Evolutionary conservation across 768 basidiomycete species (phyloP).

Genomic region (Tylopilus vinaceipallidus): DNA sequence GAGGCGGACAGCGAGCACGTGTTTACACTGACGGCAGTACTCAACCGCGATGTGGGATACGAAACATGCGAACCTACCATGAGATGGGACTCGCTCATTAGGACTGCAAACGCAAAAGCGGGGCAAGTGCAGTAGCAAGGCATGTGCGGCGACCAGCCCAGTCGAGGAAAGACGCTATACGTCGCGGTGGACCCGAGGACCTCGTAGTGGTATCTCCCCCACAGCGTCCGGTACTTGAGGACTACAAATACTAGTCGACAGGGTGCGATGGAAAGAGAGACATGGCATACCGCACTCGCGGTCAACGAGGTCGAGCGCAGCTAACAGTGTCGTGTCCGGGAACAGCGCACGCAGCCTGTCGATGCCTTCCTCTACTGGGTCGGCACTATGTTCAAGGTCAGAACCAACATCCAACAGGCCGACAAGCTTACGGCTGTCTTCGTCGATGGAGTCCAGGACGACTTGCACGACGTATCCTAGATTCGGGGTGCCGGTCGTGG

Average conservation of each 20-base stretch:
- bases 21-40: conserved; percentile 63
- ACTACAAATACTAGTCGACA: conserved; percentile 39
- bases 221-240: conserved; percentile 54
- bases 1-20: conserved; percentile 64
- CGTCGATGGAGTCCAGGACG: conserved; percentile 33
- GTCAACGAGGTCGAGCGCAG: conserved; percentile 78
- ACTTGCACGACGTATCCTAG: conserved; percentile 29
- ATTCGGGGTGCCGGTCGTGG: conserved; percentile 5
- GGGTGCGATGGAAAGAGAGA: background rate
- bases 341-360: conserved; percentile 56
- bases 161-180: conserved; percentile 53
- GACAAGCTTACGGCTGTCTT: conserved; percentile 31
- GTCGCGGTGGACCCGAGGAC: conserved; percentile 65
- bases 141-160: conserved; percentile 40
- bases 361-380: conserved; percentile 53
- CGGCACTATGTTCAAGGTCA: background rate
- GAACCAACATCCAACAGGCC: background rate
- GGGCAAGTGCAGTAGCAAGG: conserved; percentile 74
- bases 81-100: conserved; percentile 56
- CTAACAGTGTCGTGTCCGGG: conserved; percentile 60
- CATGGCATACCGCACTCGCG: conserved; percentile 60
- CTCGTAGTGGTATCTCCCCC: conserved; percentile 61
- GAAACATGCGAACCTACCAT: conserved; percentile 46
- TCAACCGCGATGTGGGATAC: background rate
- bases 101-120: conserved; percentile 63